Evolutionary conservation across 164 flowering plant genomes (phyloP), one percentile per base, ranked within the genome.

Genomic region (Vitis cinerea): DNA sequence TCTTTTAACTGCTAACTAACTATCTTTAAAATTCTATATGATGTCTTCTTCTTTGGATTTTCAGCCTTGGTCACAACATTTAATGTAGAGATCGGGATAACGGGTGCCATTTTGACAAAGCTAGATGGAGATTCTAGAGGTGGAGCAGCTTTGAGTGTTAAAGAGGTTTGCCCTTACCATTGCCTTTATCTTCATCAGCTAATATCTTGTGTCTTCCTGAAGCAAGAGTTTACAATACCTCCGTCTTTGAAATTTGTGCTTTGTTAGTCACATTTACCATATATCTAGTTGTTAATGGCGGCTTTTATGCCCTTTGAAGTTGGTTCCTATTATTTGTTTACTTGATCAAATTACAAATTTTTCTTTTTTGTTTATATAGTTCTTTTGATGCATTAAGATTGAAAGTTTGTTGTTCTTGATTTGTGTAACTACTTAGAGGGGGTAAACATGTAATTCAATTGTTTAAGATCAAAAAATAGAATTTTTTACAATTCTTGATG

Each of bases 101-200:
- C 99, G 53, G 99, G 99, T 64, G 96, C 99, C 59, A 92, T 95
- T 79, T 80, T 95, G 79, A 90, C 99, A 65, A 95, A 95, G 83
- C 84, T 95, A 68, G 99, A 95, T 87, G 99, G 98, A 3, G 99
- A 95, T 83, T 95, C 99, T 48, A 84, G 99, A 88, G 99, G 98
- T 71, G 99, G 99, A 72, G 99, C 99, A 37, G 99, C 98, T 78
- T 75, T 95, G 79, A 95, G 99, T 83, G 99, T 95, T 37, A 92
- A 84, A 83, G 99, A 95, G 99, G 99, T 91, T 61, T 74, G 82
- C 3, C 7, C 61, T 63, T 15, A 16, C 29, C 50, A 29, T 12
- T 29, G 16, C 48, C 19, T 52, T 14, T 14, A 58, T 3, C 52
- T 68, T 58, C 14, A 68, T 50, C 55, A 44, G 30, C 23, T 49